Evolutionary conservation across 2,329 filamentous ascomycete species (phyloP).

Genomic region (Ceratocystis destructans): DNA sequence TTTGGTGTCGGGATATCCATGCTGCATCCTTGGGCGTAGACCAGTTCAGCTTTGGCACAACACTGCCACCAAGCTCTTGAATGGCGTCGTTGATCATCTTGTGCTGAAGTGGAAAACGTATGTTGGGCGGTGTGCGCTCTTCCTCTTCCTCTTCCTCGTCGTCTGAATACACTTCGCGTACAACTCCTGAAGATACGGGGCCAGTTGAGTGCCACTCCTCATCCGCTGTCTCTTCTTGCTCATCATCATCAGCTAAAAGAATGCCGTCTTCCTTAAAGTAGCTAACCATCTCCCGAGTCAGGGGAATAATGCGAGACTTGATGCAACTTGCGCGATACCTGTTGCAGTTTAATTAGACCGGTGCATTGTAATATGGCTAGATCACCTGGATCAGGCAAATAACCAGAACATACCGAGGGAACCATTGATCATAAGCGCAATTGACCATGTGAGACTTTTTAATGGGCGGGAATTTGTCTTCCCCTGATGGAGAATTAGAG

Average conservation of each 20-base stretch:
- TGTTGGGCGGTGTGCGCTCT: constrained; percentile 35
- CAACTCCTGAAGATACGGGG: constrained; percentile 22
- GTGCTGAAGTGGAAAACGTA: constrained; percentile 59
- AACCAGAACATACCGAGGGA: constrained; percentile 44
- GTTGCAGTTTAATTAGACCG: not conserved
- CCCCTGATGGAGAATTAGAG: constrained; percentile 25
- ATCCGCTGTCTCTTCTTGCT: constrained; percentile 40
- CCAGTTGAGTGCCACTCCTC: constrained; percentile 33
- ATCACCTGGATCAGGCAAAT: constrained; percentile 18
- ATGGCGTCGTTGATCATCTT: constrained; percentile 64
- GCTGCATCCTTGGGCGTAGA: constrained; percentile 90
- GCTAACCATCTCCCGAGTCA: constrained; percentile 60
- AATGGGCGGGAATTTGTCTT: constrained; percentile 60
- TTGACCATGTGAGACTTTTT: constrained; percentile 79
- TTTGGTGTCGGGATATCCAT: constrained; percentile 72
- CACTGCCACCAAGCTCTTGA: constrained; percentile 65
- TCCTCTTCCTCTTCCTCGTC: constrained; percentile 29
- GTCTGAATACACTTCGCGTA: constrained; percentile 32
- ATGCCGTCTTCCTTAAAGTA: constrained; percentile 93
- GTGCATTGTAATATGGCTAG: not conserved
- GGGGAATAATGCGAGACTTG: constrained; percentile 70
- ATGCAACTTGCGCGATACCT: constrained; percentile 63
- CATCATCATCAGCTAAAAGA: constrained; percentile 60
- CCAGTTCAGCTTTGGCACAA: constrained; percentile 94
- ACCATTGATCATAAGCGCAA: constrained; percentile 90